phyloP scores from a whole-genome alignment of 441 rosid genomes.

The Erodium moschatum region DNA sequence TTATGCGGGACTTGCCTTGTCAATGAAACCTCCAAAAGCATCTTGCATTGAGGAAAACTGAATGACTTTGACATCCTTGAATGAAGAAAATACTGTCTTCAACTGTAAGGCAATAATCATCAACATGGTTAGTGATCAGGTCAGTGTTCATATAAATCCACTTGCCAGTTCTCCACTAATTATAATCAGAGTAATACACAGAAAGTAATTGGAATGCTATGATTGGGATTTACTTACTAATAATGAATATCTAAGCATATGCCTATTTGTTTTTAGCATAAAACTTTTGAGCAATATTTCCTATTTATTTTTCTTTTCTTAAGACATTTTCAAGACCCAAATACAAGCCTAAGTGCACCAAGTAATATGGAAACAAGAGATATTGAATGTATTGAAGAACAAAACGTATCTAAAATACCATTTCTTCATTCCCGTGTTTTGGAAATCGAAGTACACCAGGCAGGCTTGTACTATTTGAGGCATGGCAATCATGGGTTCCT shows the following conservation, averaged over 20 bases:
- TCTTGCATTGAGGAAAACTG: conserved; percentile 83
- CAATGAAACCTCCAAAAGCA: conserved; percentile 62
- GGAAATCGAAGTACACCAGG: conserved; percentile 63
- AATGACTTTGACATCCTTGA: conserved; percentile 69
- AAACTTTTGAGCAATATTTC: too few species aligned
- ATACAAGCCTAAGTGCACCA: too few species aligned
- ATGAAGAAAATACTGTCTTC: conserved; percentile 55
- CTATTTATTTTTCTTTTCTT: too few species aligned
- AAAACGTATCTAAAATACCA: conserved; percentile 34
- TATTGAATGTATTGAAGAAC: background rate
- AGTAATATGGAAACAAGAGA: background rate
- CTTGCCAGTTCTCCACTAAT: too few species aligned
- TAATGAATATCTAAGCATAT: too few species aligned
- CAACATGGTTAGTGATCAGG: conserved; percentile 1
- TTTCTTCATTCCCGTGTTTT: conserved; percentile 67
- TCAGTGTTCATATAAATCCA: too few species aligned
- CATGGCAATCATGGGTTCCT: conserved; percentile 50
- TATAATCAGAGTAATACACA: too few species aligned
- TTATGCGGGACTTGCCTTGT: conserved; percentile 45
- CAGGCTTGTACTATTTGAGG: conserved; percentile 37
- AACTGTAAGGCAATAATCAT: conserved; percentile 38
- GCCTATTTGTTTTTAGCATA: too few species aligned
- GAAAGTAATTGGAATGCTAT: too few species aligned
- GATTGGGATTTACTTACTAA: too few species aligned
- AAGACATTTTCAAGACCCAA: too few species aligned